phyloP scores from a whole-genome alignment of 169 alveolate species.

The Toxoplasma gondii region DNA sequence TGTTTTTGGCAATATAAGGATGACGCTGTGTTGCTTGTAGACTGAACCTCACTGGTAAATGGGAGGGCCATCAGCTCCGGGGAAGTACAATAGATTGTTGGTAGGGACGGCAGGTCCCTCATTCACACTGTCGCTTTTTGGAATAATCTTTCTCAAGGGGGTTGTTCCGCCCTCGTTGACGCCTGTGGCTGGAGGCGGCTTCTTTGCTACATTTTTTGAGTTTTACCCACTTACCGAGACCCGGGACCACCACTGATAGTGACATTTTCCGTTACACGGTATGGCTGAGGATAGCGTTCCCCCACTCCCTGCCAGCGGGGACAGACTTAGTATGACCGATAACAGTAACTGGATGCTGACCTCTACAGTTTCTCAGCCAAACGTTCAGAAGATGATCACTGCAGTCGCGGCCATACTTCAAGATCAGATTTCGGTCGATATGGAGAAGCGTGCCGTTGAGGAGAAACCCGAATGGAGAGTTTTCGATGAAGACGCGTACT shows the following conservation, averaged over 20 bases:
- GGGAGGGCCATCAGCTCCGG: too few relatives aligned
- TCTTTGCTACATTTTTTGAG: too few relatives aligned
- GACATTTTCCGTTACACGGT: not conserved
- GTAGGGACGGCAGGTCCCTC: too few relatives aligned
- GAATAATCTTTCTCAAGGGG: too few relatives aligned
- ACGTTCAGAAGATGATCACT: slow-evolving; percentile 25
- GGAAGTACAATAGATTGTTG: too few relatives aligned
- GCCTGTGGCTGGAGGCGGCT: too few relatives aligned
- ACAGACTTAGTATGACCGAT: slow-evolving; percentile 7
- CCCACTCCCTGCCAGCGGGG: not conserved
- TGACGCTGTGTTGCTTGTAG: too few relatives aligned
- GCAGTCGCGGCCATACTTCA: slow-evolving; percentile 26
- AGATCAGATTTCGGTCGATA: slow-evolving; percentile 35
- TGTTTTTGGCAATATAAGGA: too few relatives aligned
- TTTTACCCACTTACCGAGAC: too few relatives aligned
- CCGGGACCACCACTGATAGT: not conserved
- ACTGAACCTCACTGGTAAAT: too few relatives aligned
- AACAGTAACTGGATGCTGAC: slow-evolving; percentile 26
- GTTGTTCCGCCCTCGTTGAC: too few relatives aligned
- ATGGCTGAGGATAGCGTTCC: not conserved
- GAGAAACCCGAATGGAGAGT: slow-evolving; percentile 6
- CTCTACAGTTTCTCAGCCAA: slow-evolving; percentile 17
- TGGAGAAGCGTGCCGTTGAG: not conserved
- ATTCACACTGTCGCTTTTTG: too few relatives aligned
- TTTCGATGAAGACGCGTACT: slow-evolving; percentile 34